Evolutionary conservation across 371 early-diverging fungal species (phyloP).

Genomic region (Nematocida parisii): DNA sequence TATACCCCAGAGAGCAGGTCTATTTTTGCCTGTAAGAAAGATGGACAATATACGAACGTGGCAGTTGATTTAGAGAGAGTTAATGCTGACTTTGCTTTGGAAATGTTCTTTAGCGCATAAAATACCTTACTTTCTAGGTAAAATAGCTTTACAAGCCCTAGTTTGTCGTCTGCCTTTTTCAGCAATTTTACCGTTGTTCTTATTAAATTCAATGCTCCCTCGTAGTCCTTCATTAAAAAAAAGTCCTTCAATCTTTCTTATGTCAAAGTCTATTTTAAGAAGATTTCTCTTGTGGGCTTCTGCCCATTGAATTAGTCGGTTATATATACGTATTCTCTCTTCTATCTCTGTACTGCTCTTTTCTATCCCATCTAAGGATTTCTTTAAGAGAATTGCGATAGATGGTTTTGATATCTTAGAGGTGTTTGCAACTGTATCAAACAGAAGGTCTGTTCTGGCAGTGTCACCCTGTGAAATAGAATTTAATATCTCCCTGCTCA

Average conservation of each 20-base stretch:
- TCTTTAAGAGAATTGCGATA: conserved; percentile 38
- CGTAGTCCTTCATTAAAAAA: conserved; percentile 71
- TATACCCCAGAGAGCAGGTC: conserved; percentile 93
- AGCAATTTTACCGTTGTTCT: conserved; percentile 80
- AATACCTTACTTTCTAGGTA: conserved; percentile 85
- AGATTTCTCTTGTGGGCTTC: conserved; percentile 66
- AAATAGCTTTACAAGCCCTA: conserved; percentile 88
- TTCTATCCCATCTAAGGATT: conserved; percentile 34
- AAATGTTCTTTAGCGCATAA: conserved; percentile 82
- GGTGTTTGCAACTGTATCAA: conserved; percentile 41
- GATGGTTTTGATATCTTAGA: conserved; percentile 39
- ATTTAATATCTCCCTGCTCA: background rate
- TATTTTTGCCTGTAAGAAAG: conserved; percentile 86
- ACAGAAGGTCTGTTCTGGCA: conserved; percentile 6
- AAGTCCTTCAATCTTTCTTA: conserved; percentile 64
- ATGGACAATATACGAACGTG: conserved; percentile 92
- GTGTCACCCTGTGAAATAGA: conserved; percentile 9
- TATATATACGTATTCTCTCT: conserved; percentile 36
- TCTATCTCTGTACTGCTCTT: background rate
- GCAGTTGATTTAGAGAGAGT: conserved; percentile 91
- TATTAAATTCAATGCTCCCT: conserved; percentile 78
- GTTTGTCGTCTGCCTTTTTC: conserved; percentile 92
- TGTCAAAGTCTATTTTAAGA: conserved; percentile 67
- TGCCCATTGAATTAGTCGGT: conserved; percentile 66
- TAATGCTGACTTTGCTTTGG: conserved; percentile 88